A percentile compares a stretch with the other conserved stretches of the same genome.
Conservation (phyloP, 345 rosid genomes). For the Zanthoxylum bungeanum region DNA sequence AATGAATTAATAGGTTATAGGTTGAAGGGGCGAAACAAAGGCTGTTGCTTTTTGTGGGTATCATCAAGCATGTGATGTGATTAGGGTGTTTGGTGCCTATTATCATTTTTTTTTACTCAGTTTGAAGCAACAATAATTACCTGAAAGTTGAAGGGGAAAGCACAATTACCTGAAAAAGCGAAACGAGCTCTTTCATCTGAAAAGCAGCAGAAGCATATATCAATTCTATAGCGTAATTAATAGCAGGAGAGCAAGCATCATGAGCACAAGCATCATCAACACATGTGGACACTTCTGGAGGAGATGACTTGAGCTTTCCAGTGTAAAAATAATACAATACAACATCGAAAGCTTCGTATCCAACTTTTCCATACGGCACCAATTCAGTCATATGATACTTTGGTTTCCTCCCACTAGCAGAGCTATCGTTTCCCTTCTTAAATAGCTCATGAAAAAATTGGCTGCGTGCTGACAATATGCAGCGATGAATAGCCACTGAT, state of each 20-base stretch:
- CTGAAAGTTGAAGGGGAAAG: neutral
- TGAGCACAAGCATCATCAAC: too few relatives aligned
- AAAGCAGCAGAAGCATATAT: too few relatives aligned
- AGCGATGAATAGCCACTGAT: too few relatives aligned
- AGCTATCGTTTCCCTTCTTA: constrained; percentile 13
- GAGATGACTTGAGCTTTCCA: too few relatives aligned
- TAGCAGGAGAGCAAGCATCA: too few relatives aligned
- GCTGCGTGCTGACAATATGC: too few relatives aligned
- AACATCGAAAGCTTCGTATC: constrained; percentile 35
- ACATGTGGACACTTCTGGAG: too few relatives aligned
- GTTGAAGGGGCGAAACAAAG: neutral
- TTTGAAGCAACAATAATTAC: too few relatives aligned
- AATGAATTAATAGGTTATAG: neutral
- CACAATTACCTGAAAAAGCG: constrained; percentile 44
- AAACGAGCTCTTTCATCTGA: constrained; percentile 38
- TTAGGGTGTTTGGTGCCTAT: too few relatives aligned
- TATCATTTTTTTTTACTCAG: too few relatives aligned
- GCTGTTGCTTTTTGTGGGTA: neutral
- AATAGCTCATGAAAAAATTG: constrained; percentile 30
- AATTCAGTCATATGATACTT: constrained; percentile 28
- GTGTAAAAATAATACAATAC: too few relatives aligned
- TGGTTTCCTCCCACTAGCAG: constrained; percentile 22
- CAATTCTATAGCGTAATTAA: too few relatives aligned
- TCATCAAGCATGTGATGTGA: neutral
- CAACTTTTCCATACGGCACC: constrained; percentile 27